Evolutionary conservation across 2,329 filamentous ascomycete species (phyloP).

Genomic region (Malbranchea cinnamomea): DNA sequence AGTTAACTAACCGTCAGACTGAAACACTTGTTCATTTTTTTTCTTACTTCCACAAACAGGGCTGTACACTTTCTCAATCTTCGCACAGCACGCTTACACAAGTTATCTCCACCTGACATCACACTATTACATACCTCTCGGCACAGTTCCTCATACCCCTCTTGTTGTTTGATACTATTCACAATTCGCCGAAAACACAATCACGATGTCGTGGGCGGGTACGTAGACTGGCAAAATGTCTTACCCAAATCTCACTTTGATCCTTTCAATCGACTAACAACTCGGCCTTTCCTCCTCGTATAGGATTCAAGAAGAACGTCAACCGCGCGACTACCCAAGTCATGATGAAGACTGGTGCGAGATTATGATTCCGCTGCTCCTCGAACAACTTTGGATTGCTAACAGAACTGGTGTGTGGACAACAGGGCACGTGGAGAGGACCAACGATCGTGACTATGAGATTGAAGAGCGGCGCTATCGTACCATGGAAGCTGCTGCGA

Average conservation of each 20-base stretch:
- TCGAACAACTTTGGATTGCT: not conserved
- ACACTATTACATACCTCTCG: too few species aligned
- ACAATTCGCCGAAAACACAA: too few species aligned
- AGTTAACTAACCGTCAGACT: too few species aligned
- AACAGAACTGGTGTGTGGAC: not conserved
- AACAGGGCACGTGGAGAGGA: constrained; percentile 87
- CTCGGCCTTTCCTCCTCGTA: not conserved
- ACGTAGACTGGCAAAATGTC: constrained; percentile 1
- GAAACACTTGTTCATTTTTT: too few species aligned
- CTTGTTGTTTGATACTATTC: too few species aligned
- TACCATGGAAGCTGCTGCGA: constrained; percentile 90
- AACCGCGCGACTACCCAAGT: constrained; percentile 98
- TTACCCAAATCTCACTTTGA: not conserved
- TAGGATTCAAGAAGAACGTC: constrained; percentile 90
- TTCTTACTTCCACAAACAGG: too few species aligned
- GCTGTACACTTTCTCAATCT: too few species aligned
- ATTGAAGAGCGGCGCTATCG: constrained; percentile 95
- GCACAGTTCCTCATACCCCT: too few species aligned
- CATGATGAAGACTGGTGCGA: constrained; percentile 93
- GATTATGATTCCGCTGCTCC: constrained; percentile 9
- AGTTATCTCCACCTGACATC: too few species aligned
- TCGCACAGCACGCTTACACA: too few species aligned
- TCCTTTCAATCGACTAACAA: not conserved
- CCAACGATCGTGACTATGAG: constrained; percentile 96
- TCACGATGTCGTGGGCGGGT: constrained; percentile 12